Conservation (phyloP, 179 eudicot genomes). For the Nepenthes alata region DNA sequence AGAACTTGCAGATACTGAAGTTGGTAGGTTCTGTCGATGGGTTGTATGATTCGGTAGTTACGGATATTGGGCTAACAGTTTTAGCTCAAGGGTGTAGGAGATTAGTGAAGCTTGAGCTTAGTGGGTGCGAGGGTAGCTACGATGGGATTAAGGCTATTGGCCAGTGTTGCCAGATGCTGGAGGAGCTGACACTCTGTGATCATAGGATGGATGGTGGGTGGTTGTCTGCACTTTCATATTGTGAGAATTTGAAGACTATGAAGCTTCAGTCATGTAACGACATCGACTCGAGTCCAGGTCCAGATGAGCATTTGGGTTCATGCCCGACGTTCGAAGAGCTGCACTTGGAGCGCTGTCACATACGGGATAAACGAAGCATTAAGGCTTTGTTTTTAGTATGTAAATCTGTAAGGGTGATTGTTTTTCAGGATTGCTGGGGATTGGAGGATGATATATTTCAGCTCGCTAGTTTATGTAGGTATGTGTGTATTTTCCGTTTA, state of each 20-base stretch:
- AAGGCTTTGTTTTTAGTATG: slow-evolving; percentile 74
- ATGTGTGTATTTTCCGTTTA: slow-evolving; percentile 10
- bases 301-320: slow-evolving; percentile 70
- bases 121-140: slow-evolving; percentile 91
- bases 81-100: slow-evolving; percentile 88
- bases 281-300: slow-evolving; percentile 65
- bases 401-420: slow-evolving; percentile 50
- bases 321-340: slow-evolving; percentile 64
- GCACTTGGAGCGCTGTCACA: slow-evolving; percentile 56
- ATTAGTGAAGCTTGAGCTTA: slow-evolving; percentile 69
- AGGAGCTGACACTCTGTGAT: slow-evolving; percentile 60
- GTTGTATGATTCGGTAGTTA: slow-evolving; percentile 45
- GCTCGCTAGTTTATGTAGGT: slow-evolving; percentile 65
- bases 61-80: slow-evolving; percentile 90
- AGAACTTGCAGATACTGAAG: slow-evolving; percentile 74
- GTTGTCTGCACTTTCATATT: slow-evolving; percentile 71
- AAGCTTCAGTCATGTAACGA: slow-evolving; percentile 48
- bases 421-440: slow-evolving; percentile 82
- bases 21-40: slow-evolving; percentile 50
- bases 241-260: slow-evolving; percentile 77
- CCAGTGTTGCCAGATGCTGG: slow-evolving; percentile 88
- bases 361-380: slow-evolving; percentile 48
- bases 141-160: slow-evolving; percentile 95
- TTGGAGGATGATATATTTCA: slow-evolving; percentile 56
- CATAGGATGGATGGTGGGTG: slow-evolving; percentile 93